phyloP scores from a whole-genome alignment of 2,329 filamentous ascomycete species.

The Colletotrichum sp. region DNA sequence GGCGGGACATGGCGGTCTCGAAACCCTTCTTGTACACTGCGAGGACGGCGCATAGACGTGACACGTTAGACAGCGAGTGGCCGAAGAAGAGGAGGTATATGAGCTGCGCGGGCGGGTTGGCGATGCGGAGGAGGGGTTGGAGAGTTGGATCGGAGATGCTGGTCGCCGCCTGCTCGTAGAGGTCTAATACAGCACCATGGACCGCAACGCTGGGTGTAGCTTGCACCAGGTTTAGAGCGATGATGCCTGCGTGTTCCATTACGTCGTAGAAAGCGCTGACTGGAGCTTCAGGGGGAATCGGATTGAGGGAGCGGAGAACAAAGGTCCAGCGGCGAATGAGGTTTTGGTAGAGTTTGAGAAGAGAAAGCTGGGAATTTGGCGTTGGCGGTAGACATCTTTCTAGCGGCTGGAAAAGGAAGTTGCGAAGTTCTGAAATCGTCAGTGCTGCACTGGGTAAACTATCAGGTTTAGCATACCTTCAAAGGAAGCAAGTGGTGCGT shows the following conservation, averaged over 20 bases:
- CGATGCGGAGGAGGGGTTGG: conserved; percentile 64
- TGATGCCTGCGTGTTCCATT: conserved; percentile 54
- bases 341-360: conserved; percentile 71
- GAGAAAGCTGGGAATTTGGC: conserved; percentile 55
- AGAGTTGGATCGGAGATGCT: conserved; percentile 58
- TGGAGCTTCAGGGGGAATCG: conserved; percentile 39
- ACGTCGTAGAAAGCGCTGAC: conserved; percentile 43
- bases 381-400: conserved; percentile 40
- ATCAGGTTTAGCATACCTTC: conserved; percentile 44
- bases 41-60: conserved; percentile 72
- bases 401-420: conserved; percentile 53
- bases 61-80: conserved; percentile 65
- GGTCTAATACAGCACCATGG: conserved; percentile 67
- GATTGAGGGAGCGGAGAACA: conserved; percentile 43
- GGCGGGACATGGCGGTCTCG: conserved; percentile 61
- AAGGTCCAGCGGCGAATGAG: conserved; percentile 67
- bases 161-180: conserved; percentile 68
- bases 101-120: conserved; percentile 69
- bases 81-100: conserved; percentile 76
- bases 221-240: conserved; percentile 67
- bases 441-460: conserved; percentile 23
- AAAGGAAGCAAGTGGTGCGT: conserved; percentile 60
- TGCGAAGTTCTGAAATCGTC: conserved; percentile 51
- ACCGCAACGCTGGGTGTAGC: conserved; percentile 46
- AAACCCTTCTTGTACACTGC: conserved; percentile 77